Evolutionary conservation across 768 basidiomycete genomes (phyloP), one percentile per base, ranked within the genome.

Genomic region (Mycena rosella): DNA sequence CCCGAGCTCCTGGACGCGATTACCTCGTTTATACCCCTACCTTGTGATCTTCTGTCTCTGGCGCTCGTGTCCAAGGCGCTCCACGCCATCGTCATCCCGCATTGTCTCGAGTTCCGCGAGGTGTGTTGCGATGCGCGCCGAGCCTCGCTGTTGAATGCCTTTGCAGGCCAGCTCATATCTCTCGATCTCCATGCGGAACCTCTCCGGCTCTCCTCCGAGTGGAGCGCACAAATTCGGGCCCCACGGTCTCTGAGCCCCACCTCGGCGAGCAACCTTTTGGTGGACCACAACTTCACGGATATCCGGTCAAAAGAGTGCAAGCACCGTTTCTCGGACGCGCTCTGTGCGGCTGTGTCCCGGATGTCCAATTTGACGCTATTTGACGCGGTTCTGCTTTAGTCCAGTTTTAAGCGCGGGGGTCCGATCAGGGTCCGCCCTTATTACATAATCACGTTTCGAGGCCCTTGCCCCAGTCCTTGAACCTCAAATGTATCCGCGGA

Each of bases 1-100:
- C 60, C 38, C 10, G 59, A 60, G 17, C 38, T 44, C 2, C 29
- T 52, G 26, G 59, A 60, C 27, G 15, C 22, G 15, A 61, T 61
- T 14, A 36, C 40, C 14, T 53, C 51, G 3, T 32, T 40, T 10
- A 3, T 61, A 6, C n/a, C 38, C 9, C 13, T 22, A 1, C 60
- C 38, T 10, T 20, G 17, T 18, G 60, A 61, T 40, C 51, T 52
- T 13, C 48, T 61, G 0, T 51, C 49, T 3, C 27, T 61, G 3
- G 60, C 60, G 0, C 38, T 51, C 20, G 7, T 27, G 20, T 27
- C 14, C 36, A 42, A 52, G 27, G 4, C 38, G 15, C 29, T 61
- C 34, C 10, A 52, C 29, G 49, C 18, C 26, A 32, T 61, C 27
- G 27, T 61, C 11, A 20, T 61, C 20, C 48, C 60, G 3, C 13